These are phyloP conservation scores for Aspergillus ibericus DNA, from an alignment of 2,329 filamentous ascomycete genomes.

Conservation along the genomic window DNA sequence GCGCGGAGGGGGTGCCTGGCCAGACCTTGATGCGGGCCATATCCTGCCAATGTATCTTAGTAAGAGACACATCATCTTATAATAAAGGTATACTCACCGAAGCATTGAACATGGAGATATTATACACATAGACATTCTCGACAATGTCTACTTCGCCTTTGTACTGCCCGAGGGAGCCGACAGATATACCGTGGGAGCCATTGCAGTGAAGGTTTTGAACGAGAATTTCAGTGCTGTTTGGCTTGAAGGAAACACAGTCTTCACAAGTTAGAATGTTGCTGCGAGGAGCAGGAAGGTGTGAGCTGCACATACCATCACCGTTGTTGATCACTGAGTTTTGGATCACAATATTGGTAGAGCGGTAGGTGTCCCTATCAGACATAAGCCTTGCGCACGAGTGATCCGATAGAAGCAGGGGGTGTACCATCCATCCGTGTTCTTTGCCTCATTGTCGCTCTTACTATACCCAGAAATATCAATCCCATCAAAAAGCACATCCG, in stretches of 20 bases:
- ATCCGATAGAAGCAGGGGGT: not conserved
- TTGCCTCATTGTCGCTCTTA: conserved; percentile 54
- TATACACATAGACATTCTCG: conserved; percentile 66
- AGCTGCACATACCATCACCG: conserved; percentile 53
- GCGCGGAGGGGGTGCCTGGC: conserved; percentile 58
- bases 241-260: conserved; percentile 74
- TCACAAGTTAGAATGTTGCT: not conserved
- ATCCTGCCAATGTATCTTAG: conserved; percentile 42
- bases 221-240: conserved; percentile 68
- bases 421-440: conserved; percentile 64
- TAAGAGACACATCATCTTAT: conserved; percentile 33
- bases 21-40: conserved; percentile 74
- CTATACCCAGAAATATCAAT: conserved; percentile 61
- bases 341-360: conserved; percentile 62
- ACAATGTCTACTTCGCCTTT: conserved; percentile 64
- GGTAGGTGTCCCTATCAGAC: conserved; percentile 45
- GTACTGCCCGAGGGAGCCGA: conserved; percentile 72
- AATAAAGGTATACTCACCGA: conserved; percentile 36
- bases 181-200: conserved; percentile 70
- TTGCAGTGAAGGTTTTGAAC: conserved; percentile 68
- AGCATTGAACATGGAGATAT: conserved; percentile 60
- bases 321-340: conserved; percentile 66
- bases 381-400: not conserved
- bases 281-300: no score
- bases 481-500: conserved; percentile 63